phyloP scores from a whole-genome alignment of 306 rosid species.

The Amphicarpaea edgeworthii region DNA sequence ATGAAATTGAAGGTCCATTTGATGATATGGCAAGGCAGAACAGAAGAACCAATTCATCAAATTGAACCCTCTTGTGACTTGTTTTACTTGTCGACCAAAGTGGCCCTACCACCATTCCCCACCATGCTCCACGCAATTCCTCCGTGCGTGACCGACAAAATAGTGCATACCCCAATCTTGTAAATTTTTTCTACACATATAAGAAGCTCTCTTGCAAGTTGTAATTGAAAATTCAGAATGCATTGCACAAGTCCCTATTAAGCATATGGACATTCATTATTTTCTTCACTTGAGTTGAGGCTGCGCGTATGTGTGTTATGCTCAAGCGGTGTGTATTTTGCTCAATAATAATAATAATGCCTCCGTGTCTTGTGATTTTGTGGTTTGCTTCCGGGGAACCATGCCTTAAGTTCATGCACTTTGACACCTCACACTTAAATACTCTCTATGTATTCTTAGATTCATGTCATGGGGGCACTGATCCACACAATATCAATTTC shows the following conservation, averaged over 20 bases:
- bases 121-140: neutral
- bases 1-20: neutral
- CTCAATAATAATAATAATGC: conserved; percentile 27
- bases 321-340: conserved; percentile 15
- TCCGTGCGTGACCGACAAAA: conserved; percentile 66
- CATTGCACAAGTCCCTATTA: conserved; percentile 27
- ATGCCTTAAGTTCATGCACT: conserved; percentile 48
- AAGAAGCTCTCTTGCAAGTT: conserved; percentile 37
- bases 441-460: conserved; percentile 1
- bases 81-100: conserved; percentile 62
- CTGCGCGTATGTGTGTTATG: conserved; percentile 1
- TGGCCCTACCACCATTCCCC: conserved; percentile 49
- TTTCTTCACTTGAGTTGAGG: conserved; percentile 1
- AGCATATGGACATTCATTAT: conserved; percentile 5
- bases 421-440: conserved; percentile 30
- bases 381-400: conserved; percentile 46
- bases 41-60: conserved; percentile 22
- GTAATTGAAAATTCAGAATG: conserved; percentile 22
- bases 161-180: conserved; percentile 46
- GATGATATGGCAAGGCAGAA: neutral
- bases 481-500: conserved; percentile 42
- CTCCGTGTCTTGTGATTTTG: conserved; percentile 30
- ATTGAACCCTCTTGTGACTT: conserved; percentile 36
- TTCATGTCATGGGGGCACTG: conserved; percentile 38
- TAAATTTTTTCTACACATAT: conserved; percentile 6